Percentiles rank a stretch among this genome's conserved stretches.
phyloP scores from a whole-genome alignment of 495 filamentous ascomycete species.

The Niebla homalea region DNA sequence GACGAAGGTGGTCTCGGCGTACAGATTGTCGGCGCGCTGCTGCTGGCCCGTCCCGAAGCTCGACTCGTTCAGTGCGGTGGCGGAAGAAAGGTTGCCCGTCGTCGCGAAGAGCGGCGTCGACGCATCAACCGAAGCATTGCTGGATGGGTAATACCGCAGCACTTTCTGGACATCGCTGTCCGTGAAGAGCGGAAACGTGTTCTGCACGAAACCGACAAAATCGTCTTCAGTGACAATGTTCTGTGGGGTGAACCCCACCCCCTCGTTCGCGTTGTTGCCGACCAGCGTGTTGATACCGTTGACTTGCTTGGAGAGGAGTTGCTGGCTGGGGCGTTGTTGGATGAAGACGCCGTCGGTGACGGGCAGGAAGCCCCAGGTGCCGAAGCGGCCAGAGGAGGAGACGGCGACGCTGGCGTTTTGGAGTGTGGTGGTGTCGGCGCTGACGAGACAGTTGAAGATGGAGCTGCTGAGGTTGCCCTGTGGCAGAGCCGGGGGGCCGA shows the following conservation, averaged over 20 bases:
- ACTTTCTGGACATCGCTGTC: slow-evolving; percentile 30
- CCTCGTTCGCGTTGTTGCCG: slow-evolving; percentile 44
- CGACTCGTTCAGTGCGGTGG: slow-evolving; percentile 34
- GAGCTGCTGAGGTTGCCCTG: slow-evolving; percentile 18
- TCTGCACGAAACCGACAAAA: slow-evolving; percentile 31
- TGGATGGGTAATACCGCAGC: slow-evolving; percentile 32
- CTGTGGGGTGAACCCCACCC: slow-evolving; percentile 36
- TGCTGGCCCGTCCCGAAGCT: slow-evolving; percentile 39
- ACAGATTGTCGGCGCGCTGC: slow-evolving; percentile 38
- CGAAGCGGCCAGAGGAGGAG: slow-evolving; percentile 30
- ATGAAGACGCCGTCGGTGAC: slow-evolving; percentile 50
- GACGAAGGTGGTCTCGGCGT: slow-evolving; percentile 46
- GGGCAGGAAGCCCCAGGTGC: slow-evolving; percentile 48
- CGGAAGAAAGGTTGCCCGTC: slow-evolving; percentile 24
- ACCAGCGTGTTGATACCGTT: slow-evolving; percentile 40
- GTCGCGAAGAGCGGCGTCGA: slow-evolving; percentile 28
- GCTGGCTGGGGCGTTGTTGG: slow-evolving; percentile 35
- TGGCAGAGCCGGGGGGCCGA: slow-evolving; percentile 6
- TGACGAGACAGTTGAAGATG: slow-evolving; percentile 43
- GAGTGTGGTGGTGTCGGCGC: slow-evolving; percentile 33
- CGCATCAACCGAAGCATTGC: slow-evolving; percentile 18
- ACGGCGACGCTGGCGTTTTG: slow-evolving; percentile 42
- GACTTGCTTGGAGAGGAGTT: slow-evolving; percentile 35
- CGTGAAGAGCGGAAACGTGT: slow-evolving; percentile 37
- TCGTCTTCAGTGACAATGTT: slow-evolving; percentile 32